Base-by-base conservation (phyloP, 176 grass and related monocot species). In the Hsuehochloa calcarea region DNA sequence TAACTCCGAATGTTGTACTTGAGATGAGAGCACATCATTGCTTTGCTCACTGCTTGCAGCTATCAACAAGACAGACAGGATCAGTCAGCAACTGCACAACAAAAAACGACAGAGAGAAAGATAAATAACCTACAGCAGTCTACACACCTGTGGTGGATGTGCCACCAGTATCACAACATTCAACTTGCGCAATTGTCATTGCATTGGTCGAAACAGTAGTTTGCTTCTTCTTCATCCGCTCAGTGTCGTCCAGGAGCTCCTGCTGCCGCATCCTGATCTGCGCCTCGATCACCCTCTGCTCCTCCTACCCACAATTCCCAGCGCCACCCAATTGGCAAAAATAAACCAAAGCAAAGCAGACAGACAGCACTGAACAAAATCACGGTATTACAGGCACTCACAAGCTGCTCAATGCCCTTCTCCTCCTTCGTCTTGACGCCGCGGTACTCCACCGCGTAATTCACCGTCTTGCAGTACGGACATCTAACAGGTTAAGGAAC, bases 241-340 rank as follows among this genome's bases (percentile, higher is more conserved):
- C 91, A 0, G 84, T 90, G 3, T 96, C 90, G 0, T 96, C 96
- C 75, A 90, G 86, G 38, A 99, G 41, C 27, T 99, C 96, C 84
- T 99, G 88, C 78, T 92, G 96, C 81, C 80, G 88, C 88, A 99
- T 88, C 89, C 91, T 89, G 81, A 99, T 95, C 71, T 99, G 96
- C 8, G 93, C 96, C 87, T 96, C 93, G 68, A 99, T 94, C 70
- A 99, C 91, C 90, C 91, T 95, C 83, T 99, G 96, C 73, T 99
- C 96, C 84, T 99, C 96, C 96, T 99, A 39, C 35, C 46, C 50
- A 58, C 4, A 63, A 82, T 26, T 51, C 44, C 19, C 6, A 66
- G 19, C 3, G 4, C 66, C 46, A 6, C 31, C 58, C 64, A 58
- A 15, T 90, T 62, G 64, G 76, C 49, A 72, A 61, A 47, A 71